Evolutionary conservation across 2,329 filamentous ascomycete genomes (phyloP), one percentile per base, ranked within the genome.

Genomic region (Pseudocercospora musae): DNA sequence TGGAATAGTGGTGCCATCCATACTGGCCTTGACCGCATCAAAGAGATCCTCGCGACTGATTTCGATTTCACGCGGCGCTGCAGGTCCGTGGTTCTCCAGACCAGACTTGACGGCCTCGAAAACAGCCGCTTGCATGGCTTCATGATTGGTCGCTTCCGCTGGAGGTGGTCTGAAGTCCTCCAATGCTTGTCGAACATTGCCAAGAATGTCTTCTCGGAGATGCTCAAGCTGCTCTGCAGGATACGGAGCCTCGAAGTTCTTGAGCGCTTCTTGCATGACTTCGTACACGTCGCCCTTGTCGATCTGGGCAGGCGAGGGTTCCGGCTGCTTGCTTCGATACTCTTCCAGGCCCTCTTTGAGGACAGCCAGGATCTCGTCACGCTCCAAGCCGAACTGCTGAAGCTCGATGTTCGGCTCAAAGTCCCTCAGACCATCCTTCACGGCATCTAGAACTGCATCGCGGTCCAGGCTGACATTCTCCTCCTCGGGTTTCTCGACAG

Each of bases 381-480:
- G 85, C 74, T 96, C 94, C 0, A 98, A 81, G 1, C 93, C 94
- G 65, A 96, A 90, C 70, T 96, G 92, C 70, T 96, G 89, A 4
- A 96, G 84, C 69, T 96, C 89, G 56, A 96, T 92, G 70, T 97
- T 92, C 0, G 94, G 94, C 77, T 96, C 96, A 78, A 96, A 96
- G 58, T 88, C 91, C 73, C 97, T 94, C 87, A 92, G 96, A 0
- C 93, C 94, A 69, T 96, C 92, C 69, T 88, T 88, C 13, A 98
- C 90, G 2, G 93, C 92, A 27, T 90, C 85, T 1, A 98, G 84
- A 37, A 98, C 91, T 62, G 96, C 91, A 54, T 96, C 91, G 78
- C 78, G 40, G 77, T 80, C 52, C 76, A 78, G 57, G 81, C 75
- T 68, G 2, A 62, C 56, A 53, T 58, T 64, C 40, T 68, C 68